These are phyloP conservation scores for Aspergillus bertholletiae DNA, from an alignment of 495 filamentous ascomycete species.

Conservation along the genomic window DNA sequence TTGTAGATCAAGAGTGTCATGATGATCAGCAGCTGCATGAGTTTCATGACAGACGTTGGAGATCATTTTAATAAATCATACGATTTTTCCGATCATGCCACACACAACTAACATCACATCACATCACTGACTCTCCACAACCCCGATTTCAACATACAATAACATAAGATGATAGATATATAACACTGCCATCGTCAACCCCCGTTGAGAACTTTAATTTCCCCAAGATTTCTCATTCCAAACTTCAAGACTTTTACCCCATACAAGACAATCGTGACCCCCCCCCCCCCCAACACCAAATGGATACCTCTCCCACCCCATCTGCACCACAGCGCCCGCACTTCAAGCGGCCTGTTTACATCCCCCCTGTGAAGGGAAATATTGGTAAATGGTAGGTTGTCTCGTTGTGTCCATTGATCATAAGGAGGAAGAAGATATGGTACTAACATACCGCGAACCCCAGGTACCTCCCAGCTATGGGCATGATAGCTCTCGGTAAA, in stretches of 20 bases:
- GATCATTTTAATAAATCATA: too few relatives aligned
- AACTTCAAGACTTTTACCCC: neutral
- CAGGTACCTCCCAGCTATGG: conserved; percentile 34
- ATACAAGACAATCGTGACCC: too few relatives aligned
- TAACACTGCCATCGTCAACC: neutral
- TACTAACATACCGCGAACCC: too few relatives aligned
- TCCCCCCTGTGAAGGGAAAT: neutral
- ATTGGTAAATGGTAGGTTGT: neutral
- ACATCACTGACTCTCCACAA: neutral
- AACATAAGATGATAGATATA: neutral
- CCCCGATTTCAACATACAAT: neutral
- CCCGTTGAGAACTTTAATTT: neutral
- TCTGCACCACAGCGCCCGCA: neutral
- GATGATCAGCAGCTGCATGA: neutral
- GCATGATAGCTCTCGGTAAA: conserved; percentile 29
- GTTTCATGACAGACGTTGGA: neutral
- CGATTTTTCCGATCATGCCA: neutral
- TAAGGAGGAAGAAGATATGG: too few relatives aligned
- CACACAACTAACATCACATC: neutral
- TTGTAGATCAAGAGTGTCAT: neutral
- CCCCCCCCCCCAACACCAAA: neutral
- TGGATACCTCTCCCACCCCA: neutral
- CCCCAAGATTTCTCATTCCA: neutral
- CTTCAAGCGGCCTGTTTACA: neutral
- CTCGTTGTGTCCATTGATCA: too few relatives aligned